phyloP scores from a whole-genome alignment of 2,329 filamentous ascomycete genomes.

The Aspergillus eucalypticola region DNA sequence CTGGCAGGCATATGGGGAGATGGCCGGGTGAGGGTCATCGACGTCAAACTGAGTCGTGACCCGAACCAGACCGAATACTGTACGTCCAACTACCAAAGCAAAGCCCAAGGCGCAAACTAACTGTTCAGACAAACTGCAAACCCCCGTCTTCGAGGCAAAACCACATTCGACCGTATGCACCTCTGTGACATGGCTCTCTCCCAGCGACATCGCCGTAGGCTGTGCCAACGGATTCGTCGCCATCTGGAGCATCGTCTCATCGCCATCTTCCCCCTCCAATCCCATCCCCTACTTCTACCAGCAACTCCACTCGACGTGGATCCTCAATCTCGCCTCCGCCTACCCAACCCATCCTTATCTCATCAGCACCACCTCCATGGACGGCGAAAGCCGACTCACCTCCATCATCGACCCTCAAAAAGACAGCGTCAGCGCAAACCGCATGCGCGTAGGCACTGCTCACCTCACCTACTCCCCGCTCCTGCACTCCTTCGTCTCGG shows the following conservation, averaged over 20 bases:
- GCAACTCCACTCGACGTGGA: conserved; percentile 39
- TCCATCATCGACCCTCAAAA: conserved; percentile 52
- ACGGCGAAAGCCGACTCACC: conserved; percentile 57
- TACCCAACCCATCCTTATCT: conserved; percentile 57
- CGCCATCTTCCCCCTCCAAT: conserved; percentile 15
- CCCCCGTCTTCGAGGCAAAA: conserved; percentile 52
- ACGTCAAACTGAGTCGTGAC: conserved; percentile 44
- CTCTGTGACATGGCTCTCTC: conserved; percentile 58
- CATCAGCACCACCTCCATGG: conserved; percentile 54
- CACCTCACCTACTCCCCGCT: conserved; percentile 58
- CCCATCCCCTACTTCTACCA: conserved; percentile 39
- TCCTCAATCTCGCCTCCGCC: conserved; percentile 46
- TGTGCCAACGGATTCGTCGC: conserved; percentile 59
- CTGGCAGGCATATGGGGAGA: conserved; percentile 62
- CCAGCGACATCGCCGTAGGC: conserved; percentile 55
- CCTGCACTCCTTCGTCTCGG: conserved; percentile 54
- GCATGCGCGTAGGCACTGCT: conserved; percentile 52
- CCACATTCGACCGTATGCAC: conserved; percentile 57
- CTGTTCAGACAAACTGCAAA: conserved; percentile 43
- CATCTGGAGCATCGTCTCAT: conserved; percentile 51
- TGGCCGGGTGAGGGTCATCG: conserved; percentile 56
- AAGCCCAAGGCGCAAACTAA: neutral
- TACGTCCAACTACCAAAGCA: conserved; percentile 20
- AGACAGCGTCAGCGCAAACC: conserved; percentile 49
- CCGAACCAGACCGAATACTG: conserved; percentile 34